phyloP scores from a whole-genome alignment of 1,284 basidiomycete genomes.

The Exsudoporus floridanus region DNA sequence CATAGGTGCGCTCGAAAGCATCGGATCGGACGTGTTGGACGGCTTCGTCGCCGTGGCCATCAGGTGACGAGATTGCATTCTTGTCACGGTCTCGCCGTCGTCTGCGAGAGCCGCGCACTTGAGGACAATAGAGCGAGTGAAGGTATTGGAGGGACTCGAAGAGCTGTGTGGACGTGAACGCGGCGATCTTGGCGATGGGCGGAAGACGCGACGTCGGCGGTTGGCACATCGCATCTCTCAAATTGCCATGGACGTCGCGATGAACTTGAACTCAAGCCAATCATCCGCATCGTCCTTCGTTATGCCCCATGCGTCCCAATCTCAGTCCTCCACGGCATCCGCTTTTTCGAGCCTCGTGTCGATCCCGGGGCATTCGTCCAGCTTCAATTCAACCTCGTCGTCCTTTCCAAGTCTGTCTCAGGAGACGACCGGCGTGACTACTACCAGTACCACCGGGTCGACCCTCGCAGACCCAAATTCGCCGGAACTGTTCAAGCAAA shows the following conservation, averaged over 20 bases:
- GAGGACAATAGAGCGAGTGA: conserved; percentile 35
- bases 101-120: conserved; percentile 36
- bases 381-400: conserved; percentile 11
- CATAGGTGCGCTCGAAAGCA: conserved; percentile 64
- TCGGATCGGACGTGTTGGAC: conserved; percentile 43
- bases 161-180: conserved; percentile 22
- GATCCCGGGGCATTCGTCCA: conserved; percentile 14
- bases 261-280: conserved; percentile 19
- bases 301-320: conserved; percentile 15
- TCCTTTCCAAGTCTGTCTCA: conserved; percentile 29
- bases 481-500: conserved; percentile 48
- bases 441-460: conserved; percentile 1
- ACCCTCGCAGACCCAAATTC: conserved; percentile 42
- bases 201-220: conserved; percentile 31
- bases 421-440: conserved; percentile 16
- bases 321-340: conserved; percentile 19
- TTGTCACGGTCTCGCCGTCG: neutral
- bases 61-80: neutral
- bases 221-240: neutral
- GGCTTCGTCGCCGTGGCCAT: neutral
- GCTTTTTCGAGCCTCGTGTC: conserved; percentile 19
- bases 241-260: neutral
- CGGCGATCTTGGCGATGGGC: conserved; percentile 24
- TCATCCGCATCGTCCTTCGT: conserved; percentile 3
- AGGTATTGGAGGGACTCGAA: conserved; percentile 28